These are phyloP conservation scores for Mimosa bimucronata DNA, from an alignment of 306 rosid genomes.

Conservation along the genomic window DNA sequence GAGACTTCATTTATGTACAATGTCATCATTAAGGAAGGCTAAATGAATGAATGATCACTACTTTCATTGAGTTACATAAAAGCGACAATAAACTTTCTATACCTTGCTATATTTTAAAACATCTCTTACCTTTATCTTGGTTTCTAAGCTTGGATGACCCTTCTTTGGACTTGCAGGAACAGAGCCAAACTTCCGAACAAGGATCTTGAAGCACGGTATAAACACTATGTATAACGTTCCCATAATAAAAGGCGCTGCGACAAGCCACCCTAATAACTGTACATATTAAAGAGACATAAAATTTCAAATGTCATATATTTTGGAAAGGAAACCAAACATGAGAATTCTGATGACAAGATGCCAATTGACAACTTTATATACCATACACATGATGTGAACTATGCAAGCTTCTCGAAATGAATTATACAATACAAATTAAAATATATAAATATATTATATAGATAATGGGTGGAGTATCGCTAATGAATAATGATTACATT, in stretches of 20 bases:
- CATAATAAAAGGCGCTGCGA: constrained; percentile 59
- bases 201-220: constrained; percentile 62
- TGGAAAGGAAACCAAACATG: constrained; percentile 8
- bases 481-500: not conserved
- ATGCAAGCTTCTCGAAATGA: not conserved
- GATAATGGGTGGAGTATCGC: not conserved
- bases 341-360: not conserved
- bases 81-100: not conserved
- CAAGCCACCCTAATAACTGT: constrained; percentile 75
- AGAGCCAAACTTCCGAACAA: constrained; percentile 57
- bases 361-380: not conserved
- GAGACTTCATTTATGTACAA: constrained; percentile 9
- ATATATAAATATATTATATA: not conserved
- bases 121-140: constrained; percentile 57
- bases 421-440: too few relatives aligned
- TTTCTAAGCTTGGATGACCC: constrained; percentile 37
- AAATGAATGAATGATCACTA: not conserved
- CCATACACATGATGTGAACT: not conserved
- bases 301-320: not conserved
- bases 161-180: constrained; percentile 50
- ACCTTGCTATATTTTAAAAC: constrained; percentile 30
- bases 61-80: not conserved
- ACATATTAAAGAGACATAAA: not conserved
- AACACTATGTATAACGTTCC: constrained; percentile 44
- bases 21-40: not conserved